phyloP scores from a whole-genome alignment of 768 basidiomycete genomes.

The Termitomyces eurrhizus region DNA sequence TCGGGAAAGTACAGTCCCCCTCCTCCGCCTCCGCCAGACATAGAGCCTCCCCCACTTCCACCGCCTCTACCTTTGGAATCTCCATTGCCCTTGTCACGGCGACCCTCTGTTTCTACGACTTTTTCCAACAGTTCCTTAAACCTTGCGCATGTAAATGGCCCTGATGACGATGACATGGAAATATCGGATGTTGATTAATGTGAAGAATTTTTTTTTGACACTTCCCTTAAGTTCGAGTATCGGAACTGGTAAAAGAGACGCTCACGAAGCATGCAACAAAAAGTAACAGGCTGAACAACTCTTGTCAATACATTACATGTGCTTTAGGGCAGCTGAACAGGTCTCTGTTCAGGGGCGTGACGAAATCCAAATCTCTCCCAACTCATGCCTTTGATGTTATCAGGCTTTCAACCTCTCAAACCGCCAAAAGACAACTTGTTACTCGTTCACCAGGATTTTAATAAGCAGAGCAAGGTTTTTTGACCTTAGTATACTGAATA shows the following conservation, averaged over 20 bases:
- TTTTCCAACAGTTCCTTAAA: neutral
- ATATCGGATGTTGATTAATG: conserved; percentile 25
- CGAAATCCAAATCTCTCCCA: neutral
- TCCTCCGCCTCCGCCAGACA: conserved; percentile 18
- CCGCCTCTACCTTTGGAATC: conserved; percentile 18
- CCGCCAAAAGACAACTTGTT: neutral
- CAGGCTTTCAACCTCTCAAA: neutral
- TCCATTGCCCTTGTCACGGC: conserved; percentile 8
- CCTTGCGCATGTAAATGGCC: neutral
- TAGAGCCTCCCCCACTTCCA: conserved; percentile 14
- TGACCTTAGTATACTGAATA: neutral
- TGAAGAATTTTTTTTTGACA: neutral
- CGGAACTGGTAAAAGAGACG: neutral
- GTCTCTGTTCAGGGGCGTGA: neutral
- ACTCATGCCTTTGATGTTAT: neutral
- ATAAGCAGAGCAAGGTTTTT: neutral
- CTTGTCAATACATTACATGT: neutral
- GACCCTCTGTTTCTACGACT: conserved; percentile 20
- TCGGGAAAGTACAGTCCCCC: neutral
- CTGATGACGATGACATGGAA: conserved; percentile 26
- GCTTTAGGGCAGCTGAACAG: neutral
- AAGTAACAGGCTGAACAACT: neutral
- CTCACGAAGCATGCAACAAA: neutral
- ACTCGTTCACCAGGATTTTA: neutral
- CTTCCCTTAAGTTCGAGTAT: too few species aligned